Evolutionary conservation across 352 stramenopile genomes (phyloP), one percentile per base, ranked within the genome.

Genomic region (Globisporangium okanoganense): DNA sequence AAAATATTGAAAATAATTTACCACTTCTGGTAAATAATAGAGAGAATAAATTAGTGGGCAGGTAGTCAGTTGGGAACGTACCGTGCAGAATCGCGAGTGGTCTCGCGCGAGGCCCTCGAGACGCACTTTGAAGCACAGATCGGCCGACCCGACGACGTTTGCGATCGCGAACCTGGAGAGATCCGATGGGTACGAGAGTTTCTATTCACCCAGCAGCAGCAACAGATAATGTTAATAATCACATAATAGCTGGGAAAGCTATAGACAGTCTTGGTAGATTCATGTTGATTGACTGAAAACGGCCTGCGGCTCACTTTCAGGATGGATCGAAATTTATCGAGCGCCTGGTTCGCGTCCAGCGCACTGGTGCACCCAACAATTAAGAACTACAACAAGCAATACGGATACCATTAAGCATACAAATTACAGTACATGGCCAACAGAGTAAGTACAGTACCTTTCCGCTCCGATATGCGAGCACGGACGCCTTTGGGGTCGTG

Each of bases 131-230:
- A 96, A 92, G 25, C 85, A 78, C 27, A 99, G 78, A 61, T 99
- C 97, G 14, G 96, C 82, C 33, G 92, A 96, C 5, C 81, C 82
- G 33, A 97, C 88, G 14, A 98, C 76, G 62, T 98, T 99, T 31
- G 69, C 71, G 52, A 90, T 71, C 18, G 57, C 62, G 47, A 90
- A 90, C 12, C 58, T 67, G n/a, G 58, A 67, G 33, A 77, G 49
- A 9, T 81, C 56, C 40, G 70, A 71, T 22, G 78, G 72, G 48
- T 80, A 87, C 4, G 69, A 70, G 1, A 87, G 61, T 87, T 90
- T 92, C 79, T 90, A 44, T 3, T 33, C 6, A 33, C 29, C 29
- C 29, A 58, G 16, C 5, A 52, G 20, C 18, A 8, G 36, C 33
- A 55, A 3, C 29, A 53, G 7, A 62, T 20, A 25, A 1, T 13